Evolutionary conservation across 768 basidiomycete species (phyloP).

Genomic region (Hypholoma fasciculare): DNA sequence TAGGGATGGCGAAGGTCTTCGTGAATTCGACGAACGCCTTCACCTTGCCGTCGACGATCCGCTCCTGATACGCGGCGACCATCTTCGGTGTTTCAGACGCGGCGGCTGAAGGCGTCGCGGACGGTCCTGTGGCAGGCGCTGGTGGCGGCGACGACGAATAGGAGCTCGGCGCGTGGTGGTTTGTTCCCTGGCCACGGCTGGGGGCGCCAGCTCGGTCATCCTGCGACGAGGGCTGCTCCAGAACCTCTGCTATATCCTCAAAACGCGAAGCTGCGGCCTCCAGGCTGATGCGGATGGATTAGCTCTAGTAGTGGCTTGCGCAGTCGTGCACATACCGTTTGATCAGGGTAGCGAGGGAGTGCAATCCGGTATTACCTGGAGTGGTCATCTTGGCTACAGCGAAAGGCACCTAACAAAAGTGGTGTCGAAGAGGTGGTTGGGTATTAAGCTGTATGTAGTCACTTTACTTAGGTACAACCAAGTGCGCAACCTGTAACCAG

Average conservation of each 20-base stretch:
- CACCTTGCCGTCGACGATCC: constrained; percentile 71
- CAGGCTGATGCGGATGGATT: constrained; percentile 52
- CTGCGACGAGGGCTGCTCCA: constrained; percentile 18
- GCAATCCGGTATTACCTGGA: constrained; percentile 45
- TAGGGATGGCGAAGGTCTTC: constrained; percentile 63
- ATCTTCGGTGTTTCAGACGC: constrained; percentile 48
- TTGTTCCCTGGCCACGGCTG: not conserved
- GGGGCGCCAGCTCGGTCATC: not conserved
- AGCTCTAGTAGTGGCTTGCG: not conserved
- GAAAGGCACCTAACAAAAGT: not conserved
- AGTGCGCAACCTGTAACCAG: not conserved
- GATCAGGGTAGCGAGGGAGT: constrained; percentile 80
- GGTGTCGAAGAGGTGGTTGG: not conserved
- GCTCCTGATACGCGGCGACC: constrained; percentile 73
- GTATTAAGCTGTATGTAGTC: not conserved
- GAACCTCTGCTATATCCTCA: constrained; percentile 78
- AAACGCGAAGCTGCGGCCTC: constrained; percentile 93
- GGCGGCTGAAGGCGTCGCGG: constrained; percentile 35
- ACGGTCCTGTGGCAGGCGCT: constrained; percentile 17
- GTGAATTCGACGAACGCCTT: constrained; percentile 76
- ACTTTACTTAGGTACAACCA: too few species aligned
- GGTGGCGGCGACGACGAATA: constrained; percentile 3
- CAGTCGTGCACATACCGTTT: constrained; percentile 56
- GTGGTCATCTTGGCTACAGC: constrained; percentile 12
- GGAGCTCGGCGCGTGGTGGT: constrained; percentile 7